Evolutionary conservation across 805 yeast species (phyloP).

Genomic region (Yamadazyma tumulicola): DNA sequence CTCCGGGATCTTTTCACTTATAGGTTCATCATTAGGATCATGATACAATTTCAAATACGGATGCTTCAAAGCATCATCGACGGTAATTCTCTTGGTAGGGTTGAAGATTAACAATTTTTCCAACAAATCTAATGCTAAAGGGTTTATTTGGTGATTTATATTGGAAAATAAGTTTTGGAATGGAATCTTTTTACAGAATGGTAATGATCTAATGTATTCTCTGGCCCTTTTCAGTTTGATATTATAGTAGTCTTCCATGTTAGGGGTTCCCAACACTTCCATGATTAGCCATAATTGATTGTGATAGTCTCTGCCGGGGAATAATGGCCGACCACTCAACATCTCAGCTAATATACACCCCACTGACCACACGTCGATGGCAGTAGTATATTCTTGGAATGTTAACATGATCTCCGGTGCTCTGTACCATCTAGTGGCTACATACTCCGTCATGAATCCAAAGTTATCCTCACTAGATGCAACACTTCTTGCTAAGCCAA

Average conservation of each 20-base stretch:
- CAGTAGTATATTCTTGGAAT: constrained; percentile 88
- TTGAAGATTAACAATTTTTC: constrained; percentile 65
- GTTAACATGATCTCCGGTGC: constrained; percentile 98
- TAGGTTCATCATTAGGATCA: constrained; percentile 92
- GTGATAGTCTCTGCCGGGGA: constrained; percentile 93
- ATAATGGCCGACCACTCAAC: constrained; percentile 79
- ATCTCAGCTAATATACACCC: constrained; percentile 95
- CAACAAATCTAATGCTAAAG: constrained; percentile 55
- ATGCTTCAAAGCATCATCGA: constrained; percentile 71
- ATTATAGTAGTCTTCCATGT: constrained; percentile 68
- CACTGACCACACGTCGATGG: constrained; percentile 95
- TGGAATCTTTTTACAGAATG: constrained; percentile 62
- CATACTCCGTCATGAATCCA: constrained; percentile 93
- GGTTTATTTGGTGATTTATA: constrained; percentile 24
- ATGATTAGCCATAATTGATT: constrained; percentile 84
- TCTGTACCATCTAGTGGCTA: constrained; percentile 96
- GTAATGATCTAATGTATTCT: constrained; percentile 80
- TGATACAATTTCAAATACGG: constrained; percentile 90
- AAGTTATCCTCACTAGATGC: constrained; percentile 63
- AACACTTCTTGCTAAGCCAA: constrained; percentile 78
- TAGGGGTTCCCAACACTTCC: constrained; percentile 85
- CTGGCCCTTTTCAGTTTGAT: constrained; percentile 81
- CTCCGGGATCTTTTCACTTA: constrained; percentile 74
- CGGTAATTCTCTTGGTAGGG: constrained; percentile 69
- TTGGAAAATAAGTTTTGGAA: constrained; percentile 47